A percentile compares a stretch with the other conserved stretches of the same genome.
Conservation (phyloP, 192 early-diverging fungal genomes). For the Phycomyces nitens region DNA sequence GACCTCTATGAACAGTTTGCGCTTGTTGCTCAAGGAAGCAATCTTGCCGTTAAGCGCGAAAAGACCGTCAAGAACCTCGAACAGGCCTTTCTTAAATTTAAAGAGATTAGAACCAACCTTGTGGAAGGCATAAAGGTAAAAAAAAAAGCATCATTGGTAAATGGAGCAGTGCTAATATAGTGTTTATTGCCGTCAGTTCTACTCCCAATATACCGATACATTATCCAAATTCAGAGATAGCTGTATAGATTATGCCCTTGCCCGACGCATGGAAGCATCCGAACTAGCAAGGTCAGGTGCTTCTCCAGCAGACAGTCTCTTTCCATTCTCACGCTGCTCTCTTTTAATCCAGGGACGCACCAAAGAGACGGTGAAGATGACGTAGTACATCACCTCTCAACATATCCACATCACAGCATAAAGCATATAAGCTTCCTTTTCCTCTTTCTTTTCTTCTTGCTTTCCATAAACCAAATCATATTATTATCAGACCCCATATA, state of each 20-base stretch:
- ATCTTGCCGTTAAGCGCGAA: constrained; percentile 62
- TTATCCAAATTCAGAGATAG: constrained; percentile 27
- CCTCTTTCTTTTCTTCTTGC: not conserved
- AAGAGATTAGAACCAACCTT: constrained; percentile 71
- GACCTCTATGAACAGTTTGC: constrained; percentile 30
- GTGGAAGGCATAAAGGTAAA: constrained; percentile 73
- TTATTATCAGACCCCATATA: not conserved
- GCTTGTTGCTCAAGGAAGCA: constrained; percentile 31
- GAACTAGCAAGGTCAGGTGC: constrained; percentile 25
- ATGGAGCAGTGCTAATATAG: too few relatives aligned
- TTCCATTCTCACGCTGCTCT: too few relatives aligned
- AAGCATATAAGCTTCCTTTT: not conserved
- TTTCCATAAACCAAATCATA: constrained; percentile 2
- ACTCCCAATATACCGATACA: constrained; percentile 35
- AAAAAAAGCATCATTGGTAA: too few relatives aligned
- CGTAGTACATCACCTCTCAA: not conserved
- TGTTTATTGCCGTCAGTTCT: constrained; percentile 16
- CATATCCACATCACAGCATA: not conserved
- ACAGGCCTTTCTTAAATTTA: constrained; percentile 68
- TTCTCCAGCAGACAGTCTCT: not conserved
- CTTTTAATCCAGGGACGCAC: too few relatives aligned
- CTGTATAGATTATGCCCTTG: constrained; percentile 33
- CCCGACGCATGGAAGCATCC: constrained; percentile 30
- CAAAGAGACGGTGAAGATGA: not conserved
- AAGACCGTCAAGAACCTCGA: constrained; percentile 74